Percentiles rank a stretch among this genome's conserved stretches.
Conservation (phyloP, 2,329 filamentous ascomycete genomes). For the Nannizzia gypsea region DNA sequence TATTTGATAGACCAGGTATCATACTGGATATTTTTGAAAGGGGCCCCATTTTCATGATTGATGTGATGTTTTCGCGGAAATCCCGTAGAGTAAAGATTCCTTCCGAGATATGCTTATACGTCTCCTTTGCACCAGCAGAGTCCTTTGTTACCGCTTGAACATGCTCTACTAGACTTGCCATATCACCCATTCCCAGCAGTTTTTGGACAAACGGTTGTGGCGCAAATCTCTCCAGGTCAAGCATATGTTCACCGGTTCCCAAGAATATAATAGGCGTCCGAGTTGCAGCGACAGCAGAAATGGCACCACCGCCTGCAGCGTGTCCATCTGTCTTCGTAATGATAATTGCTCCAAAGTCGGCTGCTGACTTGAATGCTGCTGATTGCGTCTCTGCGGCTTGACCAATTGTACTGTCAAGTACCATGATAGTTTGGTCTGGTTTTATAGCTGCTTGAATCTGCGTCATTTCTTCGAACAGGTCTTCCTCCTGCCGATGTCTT, state of each 20-base stretch:
- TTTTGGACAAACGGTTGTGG: constrained; percentile 91
- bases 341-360: constrained; percentile 95
- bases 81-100: constrained; percentile 94
- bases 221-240: constrained; percentile 85
- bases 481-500: constrained; percentile 85
- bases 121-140: constrained; percentile 69
- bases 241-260: constrained; percentile 92
- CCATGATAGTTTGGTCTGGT: constrained; percentile 96
- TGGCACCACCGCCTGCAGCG: constrained; percentile 88
- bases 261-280: constrained; percentile 96
- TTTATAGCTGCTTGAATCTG: constrained; percentile 86
- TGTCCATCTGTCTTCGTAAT: constrained; percentile 98
- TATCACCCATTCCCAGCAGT: constrained; percentile 92
- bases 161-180: constrained; percentile 88
- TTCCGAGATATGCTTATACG: constrained; percentile 96
- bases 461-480: constrained; percentile 93
- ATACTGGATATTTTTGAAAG: constrained; percentile 96
- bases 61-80: constrained; percentile 84
- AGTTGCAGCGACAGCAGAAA: constrained; percentile 91
- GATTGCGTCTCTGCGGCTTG: constrained; percentile 91
- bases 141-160: constrained; percentile 91
- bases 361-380: constrained; percentile 92
- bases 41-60: constrained; percentile 99
- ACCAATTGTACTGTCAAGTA: constrained; percentile 90
- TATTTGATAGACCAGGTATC: constrained; percentile 87